phyloP scores from a whole-genome alignment of 2,329 filamentous ascomycete genomes.

The Juglanconis oblonga region DNA sequence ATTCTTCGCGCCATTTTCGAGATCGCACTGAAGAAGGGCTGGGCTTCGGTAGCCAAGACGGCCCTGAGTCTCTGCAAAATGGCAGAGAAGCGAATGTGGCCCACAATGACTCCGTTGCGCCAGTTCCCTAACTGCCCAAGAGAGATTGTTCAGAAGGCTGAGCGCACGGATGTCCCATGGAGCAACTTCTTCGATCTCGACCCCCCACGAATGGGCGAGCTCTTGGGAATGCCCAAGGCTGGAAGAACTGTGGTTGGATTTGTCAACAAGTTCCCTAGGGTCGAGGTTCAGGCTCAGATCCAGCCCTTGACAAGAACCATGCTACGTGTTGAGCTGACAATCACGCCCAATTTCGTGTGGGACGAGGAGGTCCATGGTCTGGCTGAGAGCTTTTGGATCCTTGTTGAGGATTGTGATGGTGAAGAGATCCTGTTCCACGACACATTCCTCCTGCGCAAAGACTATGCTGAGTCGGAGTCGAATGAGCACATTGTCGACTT shows the following conservation, averaged over 20 bases:
- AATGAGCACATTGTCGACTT: slow-evolving; percentile 96
- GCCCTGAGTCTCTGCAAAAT: slow-evolving; percentile 96
- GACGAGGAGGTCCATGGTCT: slow-evolving; percentile 83
- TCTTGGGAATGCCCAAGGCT: slow-evolving; percentile 85
- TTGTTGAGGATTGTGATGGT: slow-evolving; percentile 96
- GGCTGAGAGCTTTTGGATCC: slow-evolving; percentile 93
- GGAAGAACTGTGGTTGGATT: slow-evolving; percentile 82
- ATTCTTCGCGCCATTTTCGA: slow-evolving; percentile 95
- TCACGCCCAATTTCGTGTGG: slow-evolving; percentile 95
- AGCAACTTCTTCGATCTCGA: slow-evolving; percentile 93
- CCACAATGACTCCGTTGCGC: slow-evolving; percentile 92
- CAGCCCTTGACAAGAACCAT: slow-evolving; percentile 94
- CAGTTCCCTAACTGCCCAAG: slow-evolving; percentile 82
- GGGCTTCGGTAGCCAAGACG: slow-evolving; percentile 88
- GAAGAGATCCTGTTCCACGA: slow-evolving; percentile 96
- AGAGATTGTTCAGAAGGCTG: slow-evolving; percentile 87
- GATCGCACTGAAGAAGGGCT: slow-evolving; percentile 95
- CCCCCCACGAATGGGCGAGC: slow-evolving; percentile 91
- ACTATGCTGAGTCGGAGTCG: slow-evolving; percentile 79
- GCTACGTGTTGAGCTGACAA: slow-evolving; percentile 83
- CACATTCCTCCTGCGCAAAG: slow-evolving; percentile 84
- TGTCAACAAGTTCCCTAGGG: slow-evolving; percentile 86
- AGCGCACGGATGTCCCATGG: slow-evolving; percentile 94
- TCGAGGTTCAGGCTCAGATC: slow-evolving; percentile 90
- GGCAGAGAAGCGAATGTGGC: slow-evolving; percentile 99